phyloP scores from a whole-genome alignment of 495 filamentous ascomycete genomes.

The Arthonia radiata region DNA sequence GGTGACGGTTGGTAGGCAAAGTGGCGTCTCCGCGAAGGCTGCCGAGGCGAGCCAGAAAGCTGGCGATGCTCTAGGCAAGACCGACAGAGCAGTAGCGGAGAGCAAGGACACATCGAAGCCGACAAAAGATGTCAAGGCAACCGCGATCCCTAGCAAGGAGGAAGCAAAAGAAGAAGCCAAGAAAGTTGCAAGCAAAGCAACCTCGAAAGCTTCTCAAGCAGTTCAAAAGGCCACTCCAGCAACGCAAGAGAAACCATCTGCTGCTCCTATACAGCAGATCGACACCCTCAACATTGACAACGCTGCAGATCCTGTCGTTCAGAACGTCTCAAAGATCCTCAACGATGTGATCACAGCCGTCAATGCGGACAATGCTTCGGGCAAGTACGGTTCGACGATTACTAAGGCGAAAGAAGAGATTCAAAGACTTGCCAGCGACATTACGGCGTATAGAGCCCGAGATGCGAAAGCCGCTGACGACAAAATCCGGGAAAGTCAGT shows the following conservation, averaged over 20 bases:
- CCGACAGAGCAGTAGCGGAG: constrained; percentile 14
- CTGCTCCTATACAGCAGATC: constrained; percentile 37
- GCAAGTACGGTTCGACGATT: constrained; percentile 51
- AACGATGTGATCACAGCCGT: constrained; percentile 88
- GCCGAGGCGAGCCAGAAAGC: constrained; percentile 6
- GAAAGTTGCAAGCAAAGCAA: constrained; percentile 14
- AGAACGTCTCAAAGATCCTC: constrained; percentile 81
- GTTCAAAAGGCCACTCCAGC: constrained; percentile 3
- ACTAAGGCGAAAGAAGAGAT: constrained; percentile 64
- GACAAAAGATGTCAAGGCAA: constrained; percentile 3
- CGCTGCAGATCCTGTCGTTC: constrained; percentile 64
- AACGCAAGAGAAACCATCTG: constrained; percentile 12
- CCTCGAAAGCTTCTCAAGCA: constrained; percentile 6
- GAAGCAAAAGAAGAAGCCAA: constrained; percentile 19
- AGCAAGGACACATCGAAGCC: constrained; percentile 10
- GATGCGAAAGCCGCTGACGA: constrained; percentile 48
- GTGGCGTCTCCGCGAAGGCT: constrained; percentile 39
- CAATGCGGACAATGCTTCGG: constrained; percentile 51
- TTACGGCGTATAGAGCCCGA: constrained; percentile 39
- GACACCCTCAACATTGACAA: constrained; percentile 46
- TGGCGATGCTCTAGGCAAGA: constrained; percentile 3
- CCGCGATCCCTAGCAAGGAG: constrained; percentile 6
- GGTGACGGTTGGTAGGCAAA: constrained; percentile 62
- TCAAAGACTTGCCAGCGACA: constrained; percentile 46
- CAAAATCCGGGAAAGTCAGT: constrained; percentile 42